Evolutionary conservation across 768 basidiomycete species (phyloP), one percentile per base, ranked within the genome.

Genomic region (Mycena haematopus): DNA sequence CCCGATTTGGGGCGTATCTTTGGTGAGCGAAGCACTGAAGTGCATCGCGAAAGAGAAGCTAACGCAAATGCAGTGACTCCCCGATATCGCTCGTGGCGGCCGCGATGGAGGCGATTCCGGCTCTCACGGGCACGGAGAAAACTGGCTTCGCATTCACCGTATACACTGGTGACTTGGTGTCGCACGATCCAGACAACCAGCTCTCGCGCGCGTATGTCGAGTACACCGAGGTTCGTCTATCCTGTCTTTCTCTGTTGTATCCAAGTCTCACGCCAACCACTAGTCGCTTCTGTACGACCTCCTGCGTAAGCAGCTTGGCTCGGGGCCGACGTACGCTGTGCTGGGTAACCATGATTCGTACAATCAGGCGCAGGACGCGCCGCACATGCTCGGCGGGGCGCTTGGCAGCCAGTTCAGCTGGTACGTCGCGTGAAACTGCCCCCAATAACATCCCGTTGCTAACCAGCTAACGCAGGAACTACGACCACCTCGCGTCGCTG

Each of bases 311-410:
- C 79, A 79, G 67, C 79, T 92, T 31, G 85, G 85, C 17, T 78
- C 82, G 15, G 88, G 88, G 0, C 89, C 91, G 24, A 83, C 91
- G 7, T 92, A 91, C 66, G 85, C 87, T 31, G 84, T 87, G 1
- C 76, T 92, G 19, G 91, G 91, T 15, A 92, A 92, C 70, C 91
- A 92, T 67, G 91, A 92, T 71, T 86, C 80, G 35, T 89, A 86
- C 85, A 86, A 65, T 79, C 84, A 86, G 89, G 63, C 31, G 83
- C 79, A 86, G 67, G 88, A 88, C 65, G 82, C 88, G 1, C 82
- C 87, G 24, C 80, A 84, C 66, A 78, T 85, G 10, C 74, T 91
- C 0, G 84, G 81, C 38, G 85, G 82, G 13, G 65, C 70, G 2
- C 75, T 90, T 15, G 84, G 81, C 0, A 68, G 81, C 13, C 86